phyloP scores from a whole-genome alignment of 331 rosid genomes.

The Spiraea crenata region DNA sequence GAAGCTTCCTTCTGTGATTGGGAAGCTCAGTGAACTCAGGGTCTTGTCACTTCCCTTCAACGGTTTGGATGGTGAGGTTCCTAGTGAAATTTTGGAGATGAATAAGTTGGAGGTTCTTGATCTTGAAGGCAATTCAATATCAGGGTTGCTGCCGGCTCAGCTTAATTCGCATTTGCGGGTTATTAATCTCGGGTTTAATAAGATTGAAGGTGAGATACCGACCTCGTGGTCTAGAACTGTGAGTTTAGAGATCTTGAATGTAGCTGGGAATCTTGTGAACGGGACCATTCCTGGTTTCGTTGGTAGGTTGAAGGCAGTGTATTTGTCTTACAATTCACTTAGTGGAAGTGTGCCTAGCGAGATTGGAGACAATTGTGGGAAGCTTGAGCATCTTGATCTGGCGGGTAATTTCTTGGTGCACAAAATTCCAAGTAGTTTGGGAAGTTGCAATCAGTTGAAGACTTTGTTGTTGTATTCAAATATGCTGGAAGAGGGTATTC shows the following conservation, averaged over 20 bases:
- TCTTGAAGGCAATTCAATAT: conserved; percentile 66
- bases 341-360: conserved; percentile 56
- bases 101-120: conserved; percentile 71
- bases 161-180: conserved; percentile 46
- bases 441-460: conserved; percentile 60
- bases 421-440: conserved; percentile 62
- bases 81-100: conserved; percentile 58
- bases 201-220: conserved; percentile 63
- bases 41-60: conserved; percentile 64
- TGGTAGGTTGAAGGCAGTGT: conserved; percentile 58
- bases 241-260: conserved; percentile 67
- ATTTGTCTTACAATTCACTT: conserved; percentile 59
- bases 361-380: conserved; percentile 65
- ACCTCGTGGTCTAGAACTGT: conserved; percentile 31
- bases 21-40: conserved; percentile 63
- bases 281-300: conserved; percentile 70
- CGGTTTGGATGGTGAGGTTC: conserved; percentile 57
- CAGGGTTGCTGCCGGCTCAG: conserved; percentile 45
- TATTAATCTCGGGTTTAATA: conserved; percentile 73
- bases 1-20: conserved; percentile 45
- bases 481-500: conserved; percentile 65
- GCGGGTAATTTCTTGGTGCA: conserved; percentile 57
- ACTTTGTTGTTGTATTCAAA: conserved; percentile 69
- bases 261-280: conserved; percentile 61
- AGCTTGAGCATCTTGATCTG: conserved; percentile 83